These are phyloP conservation scores for Volvariella surrecta DNA, from an alignment of 1,284 basidiomycete species.

Conservation along the genomic window DNA sequence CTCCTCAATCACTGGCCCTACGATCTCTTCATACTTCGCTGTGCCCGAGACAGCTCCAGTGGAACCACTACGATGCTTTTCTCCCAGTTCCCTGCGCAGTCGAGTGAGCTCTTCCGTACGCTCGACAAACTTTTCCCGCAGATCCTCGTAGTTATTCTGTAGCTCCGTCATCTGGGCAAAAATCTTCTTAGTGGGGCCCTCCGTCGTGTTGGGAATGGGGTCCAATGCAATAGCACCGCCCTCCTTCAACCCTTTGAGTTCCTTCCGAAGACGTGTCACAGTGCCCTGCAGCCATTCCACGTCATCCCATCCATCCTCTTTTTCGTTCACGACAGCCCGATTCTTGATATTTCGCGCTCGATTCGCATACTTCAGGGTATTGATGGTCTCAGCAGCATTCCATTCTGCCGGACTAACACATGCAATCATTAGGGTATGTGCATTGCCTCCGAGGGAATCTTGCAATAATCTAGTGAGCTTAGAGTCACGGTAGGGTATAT, in stretches of 20 bases:
- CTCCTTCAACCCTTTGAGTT: slow-evolving; percentile 72
- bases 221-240: slow-evolving; percentile 30
- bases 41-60: slow-evolving; percentile 65
- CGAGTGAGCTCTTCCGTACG: slow-evolving; percentile 83
- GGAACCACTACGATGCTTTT: slow-evolving; percentile 51
- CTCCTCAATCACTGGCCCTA: slow-evolving; percentile 96
- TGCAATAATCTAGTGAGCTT: slow-evolving; percentile 92
- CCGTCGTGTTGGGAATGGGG: slow-evolving; percentile 23
- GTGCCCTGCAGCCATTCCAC: slow-evolving; percentile 91
- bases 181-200: slow-evolving; percentile 63
- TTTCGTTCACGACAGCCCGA: slow-evolving; percentile 84
- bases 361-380: slow-evolving; percentile 97
- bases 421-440: slow-evolving; percentile 98
- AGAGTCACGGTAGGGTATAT: slow-evolving; percentile 95
- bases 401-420: slow-evolving; percentile 95
- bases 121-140: slow-evolving; percentile 79
- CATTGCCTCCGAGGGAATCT: slow-evolving; percentile 98
- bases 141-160: slow-evolving; percentile 75
- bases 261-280: slow-evolving; percentile 78
- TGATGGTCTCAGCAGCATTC: slow-evolving; percentile 92
- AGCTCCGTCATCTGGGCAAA: slow-evolving; percentile 70
- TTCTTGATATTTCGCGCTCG: slow-evolving; percentile 98
- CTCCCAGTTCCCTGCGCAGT: slow-evolving; percentile 67
- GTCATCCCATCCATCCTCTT: slow-evolving; percentile 98
- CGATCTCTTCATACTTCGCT: slow-evolving; percentile 89